Evolutionary conservation across 176 grass and related monocot species (phyloP).

Genomic region (Cenchrus americanus): DNA sequence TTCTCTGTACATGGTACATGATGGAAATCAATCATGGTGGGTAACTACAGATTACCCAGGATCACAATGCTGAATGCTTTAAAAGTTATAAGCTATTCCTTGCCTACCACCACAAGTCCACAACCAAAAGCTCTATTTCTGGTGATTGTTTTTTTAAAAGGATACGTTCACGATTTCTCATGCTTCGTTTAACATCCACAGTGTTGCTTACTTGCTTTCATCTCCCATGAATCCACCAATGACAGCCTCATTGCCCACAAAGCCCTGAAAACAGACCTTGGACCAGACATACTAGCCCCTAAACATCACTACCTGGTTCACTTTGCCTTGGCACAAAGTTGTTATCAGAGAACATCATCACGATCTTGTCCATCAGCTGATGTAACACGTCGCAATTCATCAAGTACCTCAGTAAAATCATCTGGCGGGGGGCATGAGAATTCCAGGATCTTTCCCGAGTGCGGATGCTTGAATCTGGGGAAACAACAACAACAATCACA

Average conservation of each 20-base stretch:
- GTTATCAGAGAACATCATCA: neutral
- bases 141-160: neutral
- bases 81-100: neutral
- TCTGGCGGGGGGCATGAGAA: conserved; percentile 79
- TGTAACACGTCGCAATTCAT: conserved; percentile 50
- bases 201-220: neutral
- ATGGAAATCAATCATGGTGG: neutral
- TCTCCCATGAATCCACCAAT: conserved; percentile 39
- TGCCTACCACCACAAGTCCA: neutral
- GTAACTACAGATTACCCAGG: neutral
- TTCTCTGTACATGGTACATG: neutral
- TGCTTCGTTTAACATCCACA: conserved; percentile 38
- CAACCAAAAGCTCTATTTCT: neutral
- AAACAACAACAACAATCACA: neutral
- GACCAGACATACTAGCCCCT: neutral
- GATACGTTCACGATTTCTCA: neutral
- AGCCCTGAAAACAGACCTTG: conserved; percentile 20
- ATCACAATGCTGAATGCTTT: neutral
- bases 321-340: neutral
- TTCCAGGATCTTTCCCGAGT: conserved; percentile 63
- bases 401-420: conserved; percentile 66
- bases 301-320: neutral
- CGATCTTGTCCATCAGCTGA: neutral
- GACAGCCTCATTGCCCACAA: neutral
- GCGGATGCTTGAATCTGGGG: conserved; percentile 85